Conservation (phyloP, 495 filamentous ascomycete genomes). For the Cetradonia linearis region DNA sequence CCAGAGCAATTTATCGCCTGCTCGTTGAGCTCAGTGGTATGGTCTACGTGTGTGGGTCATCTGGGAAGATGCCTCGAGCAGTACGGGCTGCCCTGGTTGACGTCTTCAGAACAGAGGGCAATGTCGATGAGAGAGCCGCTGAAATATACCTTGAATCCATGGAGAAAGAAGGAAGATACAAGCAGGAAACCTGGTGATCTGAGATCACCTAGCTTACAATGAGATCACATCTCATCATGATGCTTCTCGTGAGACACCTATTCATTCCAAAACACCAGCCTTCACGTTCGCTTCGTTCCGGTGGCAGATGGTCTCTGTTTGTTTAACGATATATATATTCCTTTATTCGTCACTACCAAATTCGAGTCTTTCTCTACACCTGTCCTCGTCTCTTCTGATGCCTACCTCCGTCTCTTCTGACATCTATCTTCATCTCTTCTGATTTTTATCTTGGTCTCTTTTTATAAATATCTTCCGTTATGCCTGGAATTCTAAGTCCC, state of each 20-base stretch:
- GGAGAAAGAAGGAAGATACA: conserved; percentile 61
- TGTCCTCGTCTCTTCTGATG: too few relatives aligned
- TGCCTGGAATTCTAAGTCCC: not conserved
- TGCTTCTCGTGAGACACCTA: too few relatives aligned
- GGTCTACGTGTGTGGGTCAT: conserved; percentile 74
- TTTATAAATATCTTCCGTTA: not conserved
- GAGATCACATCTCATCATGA: not conserved
- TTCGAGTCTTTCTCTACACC: too few relatives aligned
- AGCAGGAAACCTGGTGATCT: conserved; percentile 63
- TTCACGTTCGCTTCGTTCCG: too few relatives aligned
- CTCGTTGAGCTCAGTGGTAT: conserved; percentile 45
- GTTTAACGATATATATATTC: too few relatives aligned
- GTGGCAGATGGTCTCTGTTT: too few relatives aligned
- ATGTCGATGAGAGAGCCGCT: conserved; percentile 38
- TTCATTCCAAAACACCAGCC: too few relatives aligned
- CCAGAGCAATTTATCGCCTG: conserved; percentile 44
- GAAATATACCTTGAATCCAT: conserved; percentile 49
- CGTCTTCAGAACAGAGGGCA: conserved; percentile 43
- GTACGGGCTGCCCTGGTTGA: conserved; percentile 74
- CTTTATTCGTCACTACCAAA: too few relatives aligned
- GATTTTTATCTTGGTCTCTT: too few relatives aligned
- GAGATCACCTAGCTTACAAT: not conserved
- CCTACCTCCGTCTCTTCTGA: too few relatives aligned
- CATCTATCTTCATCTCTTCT: not conserved
- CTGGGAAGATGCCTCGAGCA: conserved; percentile 78